Evolutionary conservation across 2,329 filamentous ascomycete genomes (phyloP), one percentile per base, ranked within the genome.

Genomic region (Neoascochyta sp.): DNA sequence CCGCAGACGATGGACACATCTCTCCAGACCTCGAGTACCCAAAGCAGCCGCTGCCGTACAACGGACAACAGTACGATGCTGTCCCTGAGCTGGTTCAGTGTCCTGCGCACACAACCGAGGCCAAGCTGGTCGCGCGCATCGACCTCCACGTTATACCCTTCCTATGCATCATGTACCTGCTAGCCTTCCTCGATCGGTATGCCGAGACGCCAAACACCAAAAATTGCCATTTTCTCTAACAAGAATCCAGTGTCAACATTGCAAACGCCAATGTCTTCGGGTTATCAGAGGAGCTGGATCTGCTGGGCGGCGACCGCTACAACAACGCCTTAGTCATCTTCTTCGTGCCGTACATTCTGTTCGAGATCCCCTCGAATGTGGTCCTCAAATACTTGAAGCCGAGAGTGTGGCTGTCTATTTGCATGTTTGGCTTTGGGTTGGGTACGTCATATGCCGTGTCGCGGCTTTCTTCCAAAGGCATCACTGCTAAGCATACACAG

Each of bases 371-470:
- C 0, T 69, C 65, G 15, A 75, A 75, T 32, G 54, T 75, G 11
- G 41, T 75, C 2, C 57, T 75, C 26, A 74, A 74, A 52, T 67
- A 67, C 32, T 62, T 75, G 39, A 70, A 66, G 42, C 72, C 72
- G 0, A 66, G 71, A 39, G 47, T 74, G 14, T 75, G 72, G 72
- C 61, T 94, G 14, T 80, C 82, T 4, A 57, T 78, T 29, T 94
- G 89, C 67, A 94, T 94, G 83, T 83, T 90, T 43, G 66, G 78
- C 35, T 95, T 94, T 47, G 85, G 86, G 7, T 67, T 93, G 13
- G 47, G 52, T 27, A 41, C 34, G 29, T 14, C 23, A n/a, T n/a
- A n/a, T 8, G 7, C n/a, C n/a, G 19, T 21, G n/a, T 21, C 19
- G n/a, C 19, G 7, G n/a, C 7, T 21, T n/a, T n/a, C n/a, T n/a